Base-by-base conservation (phyloP, 345 rosid genomes). In the Ricinus communis region DNA sequence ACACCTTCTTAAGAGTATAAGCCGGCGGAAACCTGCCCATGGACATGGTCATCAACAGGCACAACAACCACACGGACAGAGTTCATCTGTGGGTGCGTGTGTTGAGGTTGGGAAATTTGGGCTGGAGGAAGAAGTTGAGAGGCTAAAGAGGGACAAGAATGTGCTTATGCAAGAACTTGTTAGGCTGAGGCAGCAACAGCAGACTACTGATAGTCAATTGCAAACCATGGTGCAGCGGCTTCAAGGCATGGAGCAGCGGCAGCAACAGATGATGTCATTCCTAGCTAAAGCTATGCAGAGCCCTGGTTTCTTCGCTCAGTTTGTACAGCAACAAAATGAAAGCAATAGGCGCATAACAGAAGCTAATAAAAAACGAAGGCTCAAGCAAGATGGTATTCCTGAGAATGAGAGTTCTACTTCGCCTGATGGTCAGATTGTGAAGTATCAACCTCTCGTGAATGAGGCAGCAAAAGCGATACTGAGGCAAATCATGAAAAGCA, bases 21-120 rank as follows among this genome's bases (percentile, higher is more conserved):
- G 74, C 55, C 77, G 99, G 65, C 87, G 99, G 74, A 95, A 92
- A 82, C 90, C 99, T 66, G 93, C 85, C 15, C 91, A 87, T 59
- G 96, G 88, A 24, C 90, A 87, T 46, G 82, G 74, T 62, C 85
- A 84, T 74, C 93, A 80, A 49, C 97, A 84, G 82, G 64, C 86
- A 14, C 91, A 83, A 59, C 96, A 83, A 75, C 66, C 89, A 4
- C 85, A 81, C 74, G 92, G 82, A 33, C 97, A 90, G 70, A 85
- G 79, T 70, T 80, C 96, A 65, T 86, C 99, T 41, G 87, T 87
- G n/a, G 84, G 87, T 43, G 87, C 97, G 38, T 95, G 99, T 75
- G 98, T 92, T 50, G 99, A 95, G 88, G 98, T 95, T 75, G 99
- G 98, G 68, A 92, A 95, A 70, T 95, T 95, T 79, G 99, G 98